phyloP scores from a whole-genome alignment of 2,329 filamentous ascomycete genomes.

The Claviceps sp. region DNA sequence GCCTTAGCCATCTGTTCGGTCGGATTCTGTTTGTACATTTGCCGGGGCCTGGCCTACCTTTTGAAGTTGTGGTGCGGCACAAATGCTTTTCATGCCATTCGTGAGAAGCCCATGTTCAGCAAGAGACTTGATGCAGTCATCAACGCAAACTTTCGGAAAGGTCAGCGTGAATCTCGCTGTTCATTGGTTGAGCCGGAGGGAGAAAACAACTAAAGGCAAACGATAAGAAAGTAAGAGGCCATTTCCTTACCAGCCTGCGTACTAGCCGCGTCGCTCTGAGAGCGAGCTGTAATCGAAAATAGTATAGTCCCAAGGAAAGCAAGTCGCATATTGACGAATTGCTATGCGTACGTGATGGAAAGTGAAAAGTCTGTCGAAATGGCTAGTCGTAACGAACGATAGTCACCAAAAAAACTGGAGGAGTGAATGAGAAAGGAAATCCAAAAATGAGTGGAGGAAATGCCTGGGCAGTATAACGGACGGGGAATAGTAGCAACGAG shows the following conservation, averaged over 20 bases:
- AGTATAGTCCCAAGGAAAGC: slow-evolving; percentile 5
- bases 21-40: neutral
- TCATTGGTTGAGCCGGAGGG: neutral
- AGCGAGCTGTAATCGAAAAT: slow-evolving; percentile 6
- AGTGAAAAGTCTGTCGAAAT: slow-evolving; percentile 10
- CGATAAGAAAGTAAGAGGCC: neutral
- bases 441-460: slow-evolving; percentile 19
- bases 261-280: neutral
- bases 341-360: slow-evolving; percentile 4
- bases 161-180: neutral
- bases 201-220: neutral
- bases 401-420: slow-evolving; percentile 17
- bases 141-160: slow-evolving; percentile 8
- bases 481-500: slow-evolving; percentile 11
- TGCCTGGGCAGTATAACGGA: slow-evolving; percentile 11
- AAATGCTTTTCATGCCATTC: slow-evolving; percentile 8
- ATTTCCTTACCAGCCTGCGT: neutral
- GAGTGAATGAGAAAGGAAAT: slow-evolving; percentile 9
- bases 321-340: slow-evolving; percentile 12
- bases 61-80: slow-evolving; percentile 6
- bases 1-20: neutral
- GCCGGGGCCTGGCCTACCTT: neutral
- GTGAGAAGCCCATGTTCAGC: slow-evolving; percentile 7
- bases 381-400: slow-evolving; percentile 18
- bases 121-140: slow-evolving; percentile 10